Evolutionary conservation across 2,329 filamentous ascomycete genomes (phyloP).

Genomic region (Alternaria ventricosa): DNA sequence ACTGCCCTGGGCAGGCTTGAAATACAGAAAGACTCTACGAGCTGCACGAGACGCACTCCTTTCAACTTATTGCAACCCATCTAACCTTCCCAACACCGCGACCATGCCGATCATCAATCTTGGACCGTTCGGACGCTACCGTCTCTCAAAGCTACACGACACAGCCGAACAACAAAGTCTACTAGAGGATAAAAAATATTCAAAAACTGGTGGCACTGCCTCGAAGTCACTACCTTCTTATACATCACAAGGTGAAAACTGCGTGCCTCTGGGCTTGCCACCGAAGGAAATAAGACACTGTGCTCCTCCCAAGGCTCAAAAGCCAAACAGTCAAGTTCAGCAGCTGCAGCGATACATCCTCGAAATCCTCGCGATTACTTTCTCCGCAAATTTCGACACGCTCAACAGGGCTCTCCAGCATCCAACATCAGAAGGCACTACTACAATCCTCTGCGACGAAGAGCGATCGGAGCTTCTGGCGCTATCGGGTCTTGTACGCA

Average conservation of each 20-base stretch:
- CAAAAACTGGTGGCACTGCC: not conserved
- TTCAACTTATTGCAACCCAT: not conserved
- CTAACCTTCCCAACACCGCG: not conserved
- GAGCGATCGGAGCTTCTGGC: not conserved
- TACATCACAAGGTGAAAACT: not conserved
- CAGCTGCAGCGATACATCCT: not conserved
- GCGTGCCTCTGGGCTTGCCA: not conserved
- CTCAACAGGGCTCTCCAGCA: not conserved
- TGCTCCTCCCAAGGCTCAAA: no score
- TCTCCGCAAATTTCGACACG: not conserved
- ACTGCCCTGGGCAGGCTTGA: not conserved
- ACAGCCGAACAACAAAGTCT: not conserved
- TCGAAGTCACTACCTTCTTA: not conserved
- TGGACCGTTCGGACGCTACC: not conserved
- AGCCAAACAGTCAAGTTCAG: not conserved
- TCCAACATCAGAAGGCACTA: not conserved
- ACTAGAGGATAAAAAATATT: not conserved
- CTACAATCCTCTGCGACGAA: not conserved
- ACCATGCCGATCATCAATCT: not conserved
- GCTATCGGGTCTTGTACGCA: not conserved
- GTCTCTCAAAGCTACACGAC: not conserved
- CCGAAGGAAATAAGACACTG: no score
- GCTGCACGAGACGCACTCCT: not conserved
- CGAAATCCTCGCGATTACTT: not conserved
- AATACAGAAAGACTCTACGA: not conserved